phyloP scores from a whole-genome alignment of 2,329 filamentous ascomycete species.

The Cercospora sesami region DNA sequence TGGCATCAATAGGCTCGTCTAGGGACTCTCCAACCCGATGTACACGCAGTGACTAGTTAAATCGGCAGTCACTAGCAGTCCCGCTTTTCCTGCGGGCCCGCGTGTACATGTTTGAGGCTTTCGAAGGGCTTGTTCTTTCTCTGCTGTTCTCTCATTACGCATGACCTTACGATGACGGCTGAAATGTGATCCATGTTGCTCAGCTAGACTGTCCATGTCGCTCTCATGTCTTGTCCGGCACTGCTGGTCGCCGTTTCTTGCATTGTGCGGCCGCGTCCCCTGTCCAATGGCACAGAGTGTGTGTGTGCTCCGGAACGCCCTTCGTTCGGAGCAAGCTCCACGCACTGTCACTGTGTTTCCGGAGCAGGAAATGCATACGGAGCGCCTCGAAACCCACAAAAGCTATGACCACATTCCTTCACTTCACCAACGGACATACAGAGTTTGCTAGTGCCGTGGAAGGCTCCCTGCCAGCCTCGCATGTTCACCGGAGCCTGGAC shows the following conservation, averaged over 20 bases:
- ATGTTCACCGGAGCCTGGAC: background rate
- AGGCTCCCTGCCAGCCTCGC: background rate
- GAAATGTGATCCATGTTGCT: background rate
- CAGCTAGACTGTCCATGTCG: background rate
- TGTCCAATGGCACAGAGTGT: background rate
- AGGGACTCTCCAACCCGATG: background rate
- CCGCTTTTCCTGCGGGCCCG: conserved; percentile 10
- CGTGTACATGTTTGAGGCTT: conserved; percentile 2
- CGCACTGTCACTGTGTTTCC: background rate
- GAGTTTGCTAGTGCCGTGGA: conserved; percentile 7
- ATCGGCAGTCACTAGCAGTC: background rate
- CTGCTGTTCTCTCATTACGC: background rate
- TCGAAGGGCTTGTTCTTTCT: background rate
- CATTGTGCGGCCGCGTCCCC: background rate
- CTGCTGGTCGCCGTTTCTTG: background rate
- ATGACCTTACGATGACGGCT: background rate
- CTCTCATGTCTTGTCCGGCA: background rate
- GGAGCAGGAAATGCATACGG: background rate
- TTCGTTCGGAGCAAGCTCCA: background rate
- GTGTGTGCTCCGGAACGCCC: background rate
- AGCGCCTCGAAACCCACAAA: conserved; percentile 4
- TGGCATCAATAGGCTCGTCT: conserved; percentile 5
- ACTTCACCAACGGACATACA: background rate
- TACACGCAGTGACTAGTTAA: background rate
- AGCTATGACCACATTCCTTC: background rate